Evolutionary conservation across 73 alveolate genomes (phyloP), one percentile per base, ranked within the genome.

Genomic region (Stentor coeruleus): DNA sequence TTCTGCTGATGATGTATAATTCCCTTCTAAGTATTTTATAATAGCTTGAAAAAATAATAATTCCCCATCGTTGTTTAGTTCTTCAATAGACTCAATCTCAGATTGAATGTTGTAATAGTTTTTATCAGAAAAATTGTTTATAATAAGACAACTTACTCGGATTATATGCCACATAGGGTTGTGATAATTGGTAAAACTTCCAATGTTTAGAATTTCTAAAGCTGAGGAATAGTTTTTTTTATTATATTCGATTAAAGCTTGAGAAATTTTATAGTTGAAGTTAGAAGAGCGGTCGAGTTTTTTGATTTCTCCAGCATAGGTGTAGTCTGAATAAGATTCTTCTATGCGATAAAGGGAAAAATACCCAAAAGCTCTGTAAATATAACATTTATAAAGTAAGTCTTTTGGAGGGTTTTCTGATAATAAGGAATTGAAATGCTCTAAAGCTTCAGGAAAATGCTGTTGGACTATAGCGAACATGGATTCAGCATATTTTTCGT

Each of bases 81-180:
- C 26, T 35, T 2, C 74, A 20, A 26, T 0, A 11, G 59, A 30
- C 49, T 36, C 15, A 36, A 33, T 49, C 60, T 82, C 0, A 36
- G 83, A 0, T n/a, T n/a, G n/a, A n/a, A n/a, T n/a, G n/a, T n/a
- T n/a, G n/a, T n/a, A n/a, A n/a, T n/a, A n/a, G n/a, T n/a, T n/a
- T n/a, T n/a, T n/a, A 49, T 26, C 82, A 60, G 66, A 3, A 37
- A 76, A 60, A 30, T 59, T 41, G 2, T 76, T 33, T 41, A 59
- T 28, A n/a, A 60, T 35, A 58, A 84, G 40, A 41, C 49, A 77
- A 33, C 83, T 31, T 77, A 83, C 82, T 76, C 81, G 60, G 42
- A 3, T 38, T 42, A 80, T 35, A 26, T 84, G 30, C 58, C 74
- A 11, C 30, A n/a, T 42, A 42, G 49, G 6, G 90, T 83, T 55